These are phyloP conservation scores for Adenanthera pavonina DNA, from an alignment of 306 rosid genomes.

Conservation along the genomic window DNA sequence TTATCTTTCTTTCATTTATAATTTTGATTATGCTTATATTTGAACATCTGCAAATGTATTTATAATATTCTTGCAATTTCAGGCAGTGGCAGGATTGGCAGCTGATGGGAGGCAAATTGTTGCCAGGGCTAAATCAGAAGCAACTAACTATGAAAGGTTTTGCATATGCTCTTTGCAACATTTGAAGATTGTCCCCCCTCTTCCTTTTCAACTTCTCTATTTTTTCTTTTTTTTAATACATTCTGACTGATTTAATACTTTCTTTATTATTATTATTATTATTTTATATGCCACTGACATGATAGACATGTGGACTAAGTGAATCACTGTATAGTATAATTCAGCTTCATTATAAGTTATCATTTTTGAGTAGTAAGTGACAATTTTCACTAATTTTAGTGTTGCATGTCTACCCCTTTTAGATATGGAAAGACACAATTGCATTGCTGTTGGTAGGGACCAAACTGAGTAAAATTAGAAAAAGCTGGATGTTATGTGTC, in stretches of 20 bases:
- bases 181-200: constrained; percentile 21
- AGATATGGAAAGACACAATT: background rate
- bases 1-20: too few relatives aligned
- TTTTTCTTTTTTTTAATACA: background rate
- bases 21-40: background rate
- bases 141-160: constrained; percentile 85
- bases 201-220: background rate
- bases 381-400: background rate
- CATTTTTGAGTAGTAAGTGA: constrained; percentile 9
- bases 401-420: background rate
- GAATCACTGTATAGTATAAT: constrained; percentile 11
- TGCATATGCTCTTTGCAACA: constrained; percentile 33
- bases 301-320: constrained; percentile 13
- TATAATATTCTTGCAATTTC: constrained; percentile 37
- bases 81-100: constrained; percentile 84
- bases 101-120: constrained; percentile 67
- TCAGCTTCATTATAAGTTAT: background rate
- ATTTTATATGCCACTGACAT: background rate
- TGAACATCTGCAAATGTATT: constrained; percentile 15
- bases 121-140: constrained; percentile 78
- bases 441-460: background rate
- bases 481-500: constrained; percentile 1
- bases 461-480: background rate
- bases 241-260: background rate
- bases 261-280: constrained; percentile 2